Base-by-base conservation (phyloP, 2,329 filamentous ascomycete species). In the Xenoacremonium recifei region DNA sequence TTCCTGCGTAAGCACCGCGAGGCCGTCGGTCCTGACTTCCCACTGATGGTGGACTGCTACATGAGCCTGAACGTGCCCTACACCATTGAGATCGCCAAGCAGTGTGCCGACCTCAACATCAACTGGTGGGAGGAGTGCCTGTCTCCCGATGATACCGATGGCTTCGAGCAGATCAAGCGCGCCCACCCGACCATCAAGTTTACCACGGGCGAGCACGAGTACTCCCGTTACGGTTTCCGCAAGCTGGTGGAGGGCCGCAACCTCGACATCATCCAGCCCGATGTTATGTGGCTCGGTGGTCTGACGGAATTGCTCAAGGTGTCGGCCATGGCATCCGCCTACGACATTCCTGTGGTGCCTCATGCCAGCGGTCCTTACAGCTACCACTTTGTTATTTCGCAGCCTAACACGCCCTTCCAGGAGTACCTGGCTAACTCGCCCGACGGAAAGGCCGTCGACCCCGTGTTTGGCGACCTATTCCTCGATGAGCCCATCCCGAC, bases 111-210 rank as follows among this genome's bases (percentile, higher is more conserved):
- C 54, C 78, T 96, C 53, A 79, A 92, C 66, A 91, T 96, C 64
- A 90, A 96, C 72, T 96, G 91, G 91, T 96, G 89, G 89, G 91
- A 96, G 71, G 91, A 96, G 72, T 95, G 89, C 51, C 72, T 96
- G 49, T 87, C 84, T 21, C 91, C 91, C 10, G 91, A 96, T 66
- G 91, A 96, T 71, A 89, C 87, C 35, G 91, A 96, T 58, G 91
- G 91, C 42, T 95, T 95, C 58, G 86, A 82, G 51, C 82, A 89
- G 63, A 83, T 96, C 70, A 96, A 96, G 76, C 82, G 85, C 37
- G 91, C 91, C 1, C 90, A 96, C 62, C 91, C 91, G 1, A 85
- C 84, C 3, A 75, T 92, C 68, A 95, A 95, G 67, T 96, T 96
- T 73, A 96, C 91, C 15, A 96, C 91, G 2, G 91, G 91, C 51